Base-by-base conservation (phyloP, 768 basidiomycete genomes). In the Collybia sordida region DNA sequence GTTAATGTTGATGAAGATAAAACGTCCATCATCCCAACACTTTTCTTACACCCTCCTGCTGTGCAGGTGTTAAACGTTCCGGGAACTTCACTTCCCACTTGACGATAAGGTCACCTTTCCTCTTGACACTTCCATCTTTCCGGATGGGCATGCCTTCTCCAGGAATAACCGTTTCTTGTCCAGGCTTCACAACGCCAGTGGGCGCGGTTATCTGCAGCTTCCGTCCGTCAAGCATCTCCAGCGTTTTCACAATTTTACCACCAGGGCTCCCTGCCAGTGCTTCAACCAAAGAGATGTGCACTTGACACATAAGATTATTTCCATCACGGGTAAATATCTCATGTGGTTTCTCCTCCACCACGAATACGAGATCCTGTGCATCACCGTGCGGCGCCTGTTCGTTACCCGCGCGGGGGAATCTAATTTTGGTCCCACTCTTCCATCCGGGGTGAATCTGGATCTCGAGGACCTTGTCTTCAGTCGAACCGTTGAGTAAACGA, bases 311-410 rank as follows among this genome's bases (percentile, higher is more conserved):
- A 40, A 98, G 79, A 64, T 97, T 85, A 69, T 96, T 89, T 25
- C 88, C 92, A 6, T 89, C 85, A 19, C 95, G 79, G 51, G 72
- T 78, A 68, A 91, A 97, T 15, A 75, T 65, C 0, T 78, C 67
- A 66, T 98, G 91, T 7, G 87, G 85, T 69, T 96, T 98, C 70
- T 98, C 93, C 67, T 97, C 95, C n/a, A 97, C 83, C 41, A 96
- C 83, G 63, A 99, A 98, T 25, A 94, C 94, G n/a, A 99, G 78
- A 64, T 95, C 92, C 61, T 94, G 93, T 12, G 88, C 65, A 40
- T 86, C 86, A 9, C 88, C 86, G 27, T 53, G 28, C 9, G 31
- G 31, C 0, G 72, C 63, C 45, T 78, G 75, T 59, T 94, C 93
- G 66, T 98, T 94, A 2, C 93, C 93, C 8, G 91, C 87, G 18